A percentile compares a stretch with the other conserved stretches of the same genome.
These are phyloP conservation scores for Coemansia brasiliensis DNA, from an alignment of 192 early-diverging fungal species.

Conservation along the genomic window DNA sequence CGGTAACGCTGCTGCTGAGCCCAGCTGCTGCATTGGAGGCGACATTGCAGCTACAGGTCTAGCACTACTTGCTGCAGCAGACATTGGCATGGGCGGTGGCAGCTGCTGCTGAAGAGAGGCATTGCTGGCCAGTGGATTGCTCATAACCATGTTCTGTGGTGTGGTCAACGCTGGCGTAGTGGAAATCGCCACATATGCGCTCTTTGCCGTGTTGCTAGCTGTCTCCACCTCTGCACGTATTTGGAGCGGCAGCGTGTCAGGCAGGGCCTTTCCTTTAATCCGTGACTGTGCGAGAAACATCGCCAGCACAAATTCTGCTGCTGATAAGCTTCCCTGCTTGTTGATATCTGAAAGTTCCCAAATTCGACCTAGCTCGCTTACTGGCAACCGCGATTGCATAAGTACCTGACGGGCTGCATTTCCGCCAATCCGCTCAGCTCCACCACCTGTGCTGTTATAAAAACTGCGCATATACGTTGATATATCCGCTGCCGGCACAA, in stretches of 20 bases:
- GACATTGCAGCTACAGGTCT: not conserved
- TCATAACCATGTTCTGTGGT: constrained; percentile 4
- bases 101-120: not conserved
- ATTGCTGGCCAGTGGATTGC: not conserved
- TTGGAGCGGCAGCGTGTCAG: constrained; percentile 53
- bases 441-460: constrained; percentile 17
- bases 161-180: not conserved
- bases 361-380: constrained; percentile 59
- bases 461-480: constrained; percentile 28
- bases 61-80: not conserved
- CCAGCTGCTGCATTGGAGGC: not conserved
- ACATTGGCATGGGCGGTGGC: constrained; percentile 6
- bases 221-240: constrained; percentile 53
- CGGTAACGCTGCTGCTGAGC: not conserved
- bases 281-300: constrained; percentile 66
- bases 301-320: constrained; percentile 66
- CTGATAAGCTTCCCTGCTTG: constrained; percentile 53
- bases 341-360: constrained; percentile 65
- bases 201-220: constrained; percentile 10
- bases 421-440: constrained; percentile 43
- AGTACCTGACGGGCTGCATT: constrained; percentile 58
- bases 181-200: not conserved
- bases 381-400: constrained; percentile 58
- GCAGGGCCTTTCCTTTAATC: constrained; percentile 58
- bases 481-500: constrained; percentile 31